Conservation (phyloP, 306 rosid species). For the Pterocarpus santalinus region DNA sequence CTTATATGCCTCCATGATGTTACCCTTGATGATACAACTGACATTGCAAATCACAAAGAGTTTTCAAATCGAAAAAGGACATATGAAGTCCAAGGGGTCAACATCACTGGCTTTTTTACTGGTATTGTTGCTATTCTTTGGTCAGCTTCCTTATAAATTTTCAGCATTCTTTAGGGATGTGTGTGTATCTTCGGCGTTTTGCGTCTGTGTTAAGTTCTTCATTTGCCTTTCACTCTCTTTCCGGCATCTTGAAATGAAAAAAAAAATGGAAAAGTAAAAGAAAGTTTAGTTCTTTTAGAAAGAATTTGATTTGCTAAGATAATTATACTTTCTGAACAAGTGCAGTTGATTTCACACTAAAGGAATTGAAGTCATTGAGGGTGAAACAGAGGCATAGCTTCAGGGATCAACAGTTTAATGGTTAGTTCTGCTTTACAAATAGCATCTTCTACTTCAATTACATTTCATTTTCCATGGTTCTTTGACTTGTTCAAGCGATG, state of each 20-base stretch:
- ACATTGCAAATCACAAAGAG: constrained; percentile 64
- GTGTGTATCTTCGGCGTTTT: too few relatives aligned
- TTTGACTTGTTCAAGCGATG: constrained; percentile 18
- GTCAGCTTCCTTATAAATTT: not conserved
- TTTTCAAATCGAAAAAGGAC: constrained; percentile 82
- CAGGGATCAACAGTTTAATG: constrained; percentile 86
- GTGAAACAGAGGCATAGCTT: constrained; percentile 75
- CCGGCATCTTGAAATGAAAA: too few relatives aligned
- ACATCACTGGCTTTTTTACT: constrained; percentile 73
- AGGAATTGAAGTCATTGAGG: constrained; percentile 79
- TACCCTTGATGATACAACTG: constrained; percentile 79
- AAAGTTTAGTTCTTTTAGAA: not conserved
- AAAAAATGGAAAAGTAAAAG: too few relatives aligned
- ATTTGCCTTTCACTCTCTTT: too few relatives aligned
- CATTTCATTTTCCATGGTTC: constrained; percentile 10
- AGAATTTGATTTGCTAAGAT: constrained; percentile 23
- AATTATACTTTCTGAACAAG: constrained; percentile 20
- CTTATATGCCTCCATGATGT: constrained; percentile 88
- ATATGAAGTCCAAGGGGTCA: constrained; percentile 78
- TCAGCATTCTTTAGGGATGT: not conserved
- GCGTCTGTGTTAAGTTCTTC: too few relatives aligned
- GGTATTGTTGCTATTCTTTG: constrained; percentile 57
- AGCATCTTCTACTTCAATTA: constrained; percentile 20
- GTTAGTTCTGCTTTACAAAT: constrained; percentile 54
- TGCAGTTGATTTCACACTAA: constrained; percentile 86